Conservation (phyloP, 1,284 basidiomycete genomes). For the Papiliotrema flavescens region DNA sequence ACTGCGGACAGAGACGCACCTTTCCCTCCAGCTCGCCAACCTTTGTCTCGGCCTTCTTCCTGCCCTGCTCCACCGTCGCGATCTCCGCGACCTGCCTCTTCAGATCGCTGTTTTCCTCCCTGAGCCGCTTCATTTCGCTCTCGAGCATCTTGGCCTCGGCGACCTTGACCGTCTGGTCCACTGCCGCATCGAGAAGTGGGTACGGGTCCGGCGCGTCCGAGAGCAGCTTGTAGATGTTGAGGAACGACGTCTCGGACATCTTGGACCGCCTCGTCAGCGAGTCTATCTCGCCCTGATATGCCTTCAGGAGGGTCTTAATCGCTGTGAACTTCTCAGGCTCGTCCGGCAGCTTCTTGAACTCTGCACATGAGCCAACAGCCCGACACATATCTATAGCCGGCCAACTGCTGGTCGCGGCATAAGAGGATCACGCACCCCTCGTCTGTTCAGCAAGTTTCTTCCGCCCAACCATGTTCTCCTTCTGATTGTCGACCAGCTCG, state of each 20-base stretch:
- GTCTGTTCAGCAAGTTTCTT: constrained; percentile 90
- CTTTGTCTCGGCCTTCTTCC: constrained; percentile 68
- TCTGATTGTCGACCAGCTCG: constrained; percentile 95
- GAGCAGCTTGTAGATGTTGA: constrained; percentile 88
- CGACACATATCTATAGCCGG: neutral
- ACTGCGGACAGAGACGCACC: constrained; percentile 51
- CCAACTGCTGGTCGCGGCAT: neutral
- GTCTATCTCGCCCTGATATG: constrained; percentile 96
- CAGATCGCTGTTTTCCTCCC: constrained; percentile 74
- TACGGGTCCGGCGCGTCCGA: constrained; percentile 95
- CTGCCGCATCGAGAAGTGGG: constrained; percentile 86
- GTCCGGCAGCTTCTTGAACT: constrained; percentile 84
- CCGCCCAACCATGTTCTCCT: constrained; percentile 88
- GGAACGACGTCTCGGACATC: constrained; percentile 84
- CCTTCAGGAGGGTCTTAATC: constrained; percentile 85
- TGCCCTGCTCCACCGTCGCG: constrained; percentile 64
- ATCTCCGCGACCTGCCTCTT: constrained; percentile 66
- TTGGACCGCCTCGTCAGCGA: constrained; percentile 87
- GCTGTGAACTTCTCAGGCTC: constrained; percentile 77
- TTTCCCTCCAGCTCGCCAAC: constrained; percentile 77
- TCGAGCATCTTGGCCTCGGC: constrained; percentile 74
- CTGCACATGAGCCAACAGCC: constrained; percentile 50
- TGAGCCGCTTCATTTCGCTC: constrained; percentile 63
- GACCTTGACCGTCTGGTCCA: constrained; percentile 85
- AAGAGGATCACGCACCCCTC: constrained; percentile 59